phyloP scores from a whole-genome alignment of 1,284 basidiomycete genomes.

The Sporisorium graminicola region DNA sequence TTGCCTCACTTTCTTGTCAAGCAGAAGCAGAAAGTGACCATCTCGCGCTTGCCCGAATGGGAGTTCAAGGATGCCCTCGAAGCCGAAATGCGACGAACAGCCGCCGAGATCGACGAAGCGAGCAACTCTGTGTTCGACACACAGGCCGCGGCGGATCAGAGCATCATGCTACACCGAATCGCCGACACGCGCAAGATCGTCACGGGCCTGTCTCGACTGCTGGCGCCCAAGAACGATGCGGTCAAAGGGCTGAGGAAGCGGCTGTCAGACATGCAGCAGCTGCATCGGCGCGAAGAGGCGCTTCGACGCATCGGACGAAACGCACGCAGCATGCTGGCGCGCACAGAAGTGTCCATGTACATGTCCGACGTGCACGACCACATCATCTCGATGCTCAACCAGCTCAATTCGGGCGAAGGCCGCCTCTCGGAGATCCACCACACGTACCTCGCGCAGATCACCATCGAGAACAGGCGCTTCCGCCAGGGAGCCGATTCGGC shows the following conservation, averaged over 20 bases:
- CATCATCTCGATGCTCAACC: conserved; percentile 86
- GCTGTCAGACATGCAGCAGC: conserved; percentile 71
- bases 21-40: conserved; percentile 48
- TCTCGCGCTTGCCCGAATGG: conserved; percentile 46
- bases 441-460: conserved; percentile 83
- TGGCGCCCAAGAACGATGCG: conserved; percentile 86
- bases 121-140: conserved; percentile 54
- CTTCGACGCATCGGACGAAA: conserved; percentile 38
- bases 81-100: conserved; percentile 51
- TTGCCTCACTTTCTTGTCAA: conserved; percentile 37
- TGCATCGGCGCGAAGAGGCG: conserved; percentile 41
- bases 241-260: conserved; percentile 84
- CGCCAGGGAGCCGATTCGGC: conserved; percentile 45
- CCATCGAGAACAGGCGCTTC: conserved; percentile 73
- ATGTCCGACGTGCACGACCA: conserved; percentile 96
- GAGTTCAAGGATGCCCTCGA: conserved; percentile 49
- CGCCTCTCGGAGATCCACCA: conserved; percentile 89
- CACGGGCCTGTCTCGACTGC: conserved; percentile 81
- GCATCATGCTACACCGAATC: conserved; percentile 77
- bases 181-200: conserved; percentile 84
- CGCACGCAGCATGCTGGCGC: conserved; percentile 36
- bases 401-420: conserved; percentile 88
- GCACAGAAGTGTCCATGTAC: conserved; percentile 75
- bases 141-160: conserved; percentile 63
- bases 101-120: conserved; percentile 52